These are phyloP conservation scores for Patellaria atrata DNA, from an alignment of 495 filamentous ascomycete genomes.

Conservation along the genomic window DNA sequence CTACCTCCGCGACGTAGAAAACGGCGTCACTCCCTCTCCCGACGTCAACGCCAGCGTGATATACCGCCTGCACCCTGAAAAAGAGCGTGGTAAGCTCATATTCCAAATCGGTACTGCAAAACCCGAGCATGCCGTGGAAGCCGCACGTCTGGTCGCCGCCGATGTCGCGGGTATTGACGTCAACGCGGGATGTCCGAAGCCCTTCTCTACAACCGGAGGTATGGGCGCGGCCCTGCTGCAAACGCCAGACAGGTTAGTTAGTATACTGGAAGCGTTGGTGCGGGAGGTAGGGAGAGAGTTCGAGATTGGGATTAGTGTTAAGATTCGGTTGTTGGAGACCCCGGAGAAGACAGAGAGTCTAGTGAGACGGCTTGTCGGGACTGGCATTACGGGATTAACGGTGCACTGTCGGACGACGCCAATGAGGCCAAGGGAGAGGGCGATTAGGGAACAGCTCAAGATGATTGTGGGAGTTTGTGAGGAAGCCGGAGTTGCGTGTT, in stretches of 20 bases:
- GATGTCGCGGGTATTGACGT: conserved; percentile 92
- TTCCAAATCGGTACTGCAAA: conserved; percentile 85
- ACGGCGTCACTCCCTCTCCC: conserved; percentile 28
- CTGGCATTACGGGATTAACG: conserved; percentile 83
- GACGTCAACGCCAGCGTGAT: conserved; percentile 54
- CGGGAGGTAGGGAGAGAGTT: conserved; percentile 56
- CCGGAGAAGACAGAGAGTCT: conserved; percentile 54
- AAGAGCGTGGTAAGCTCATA: conserved; percentile 57
- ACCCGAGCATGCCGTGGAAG: conserved; percentile 65
- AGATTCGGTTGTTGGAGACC: conserved; percentile 78
- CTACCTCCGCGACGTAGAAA: conserved; percentile 42
- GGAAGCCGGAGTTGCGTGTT: conserved; percentile 68
- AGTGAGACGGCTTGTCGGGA: conserved; percentile 58
- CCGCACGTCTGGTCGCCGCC: conserved; percentile 63
- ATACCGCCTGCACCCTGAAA: conserved; percentile 64
- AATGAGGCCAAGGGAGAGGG: conserved; percentile 80
- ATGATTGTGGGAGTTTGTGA: conserved; percentile 68
- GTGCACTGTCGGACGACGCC: conserved; percentile 92
- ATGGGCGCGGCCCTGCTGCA: conserved; percentile 88
- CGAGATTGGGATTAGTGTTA: conserved; percentile 84
- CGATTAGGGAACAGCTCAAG: conserved; percentile 68
- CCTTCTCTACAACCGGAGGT: conserved; percentile 77
- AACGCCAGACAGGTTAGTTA: conserved; percentile 65
- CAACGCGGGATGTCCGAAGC: conserved; percentile 94
- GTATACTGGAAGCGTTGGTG: conserved; percentile 71